Evolutionary conservation across 345 rosid genomes (phyloP), one percentile per base, ranked within the genome.

Genomic region (Carallia brachiata): DNA sequence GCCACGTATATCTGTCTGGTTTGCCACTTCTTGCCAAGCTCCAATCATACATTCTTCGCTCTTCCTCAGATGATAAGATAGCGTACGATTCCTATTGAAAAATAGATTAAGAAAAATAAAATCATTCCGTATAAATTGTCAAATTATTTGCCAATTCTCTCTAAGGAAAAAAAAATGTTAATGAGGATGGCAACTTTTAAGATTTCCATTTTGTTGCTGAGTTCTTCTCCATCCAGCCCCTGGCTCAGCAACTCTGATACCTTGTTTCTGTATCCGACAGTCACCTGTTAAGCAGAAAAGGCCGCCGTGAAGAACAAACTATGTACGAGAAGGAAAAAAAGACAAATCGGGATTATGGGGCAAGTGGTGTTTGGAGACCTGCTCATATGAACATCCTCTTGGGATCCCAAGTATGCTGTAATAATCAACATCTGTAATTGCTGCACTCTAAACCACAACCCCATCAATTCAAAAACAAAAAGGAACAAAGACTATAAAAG

Each of bases 41-140:
- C 98, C 98, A 93, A 65, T 90, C 97, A 53, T 93, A 93, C 85
- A 93, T 36, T 75, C 98, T 85, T 69, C 92, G 88, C 77, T 93
- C 98, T 64, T 90, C 84, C 61, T 36, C 73, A 1, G 92, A 52
- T 5, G 96, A 90, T 71, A 93, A 75, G 12, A 90, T 83, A 19
- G 83, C 66, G 73, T 89, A 86, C 0, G 97, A 83, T 66, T 90
- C 96, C 98, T 93, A 52, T 27, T 8, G 28, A 30, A 10, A 0
- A 19, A 10, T 27, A 10, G 6, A 56, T 27, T 19, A 8, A 50
- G 8, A 53, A n/a, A 2, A 19, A 50, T 15, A 2, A 63, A 44
- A 34, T 18, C 15, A 65, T 12, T 5, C 16, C 30, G 34, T 27
- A 28, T 28, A 3, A 10, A 4, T 6, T 15, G 36, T 32, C 67